Evolutionary conservation across 805 yeast genomes (phyloP).

Genomic region (Cyberlindnera subsufficiens): DNA sequence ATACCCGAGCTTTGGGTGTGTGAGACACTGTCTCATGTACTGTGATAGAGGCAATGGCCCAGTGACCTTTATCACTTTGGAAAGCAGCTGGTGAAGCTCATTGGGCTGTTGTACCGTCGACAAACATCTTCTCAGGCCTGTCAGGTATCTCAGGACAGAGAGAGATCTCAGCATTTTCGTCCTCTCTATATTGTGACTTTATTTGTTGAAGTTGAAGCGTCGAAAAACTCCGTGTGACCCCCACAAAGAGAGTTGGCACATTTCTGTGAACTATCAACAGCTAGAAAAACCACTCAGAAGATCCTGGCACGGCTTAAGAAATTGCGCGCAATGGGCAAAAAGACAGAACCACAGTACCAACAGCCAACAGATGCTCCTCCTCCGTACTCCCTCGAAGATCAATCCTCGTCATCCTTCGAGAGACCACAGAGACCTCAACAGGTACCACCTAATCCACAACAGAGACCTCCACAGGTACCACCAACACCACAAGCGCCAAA

Average conservation of each 20-base stretch:
- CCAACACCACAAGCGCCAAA: constrained; percentile 1
- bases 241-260: no score
- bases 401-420: not conserved
- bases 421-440: not conserved
- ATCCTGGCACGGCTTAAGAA: no score
- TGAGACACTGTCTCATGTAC: constrained; percentile 76
- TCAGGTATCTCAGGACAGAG: no score
- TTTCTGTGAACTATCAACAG: no score
- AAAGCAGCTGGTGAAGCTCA: constrained; percentile 17
- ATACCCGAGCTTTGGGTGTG: constrained; percentile 73
- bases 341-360: not conserved
- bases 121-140: no score
- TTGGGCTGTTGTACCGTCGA: not conserved
- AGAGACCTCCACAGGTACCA: constrained; percentile 1
- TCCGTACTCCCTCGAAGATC: constrained; percentile 3
- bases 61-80: constrained; percentile 37
- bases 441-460: constrained; percentile 1
- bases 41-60: constrained; percentile 74
- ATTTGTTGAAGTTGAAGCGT: no score
- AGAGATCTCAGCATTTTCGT: no score
- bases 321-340: not conserved
- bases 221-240: no score
- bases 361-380: constrained; percentile 6
- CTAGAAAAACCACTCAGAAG: no score
- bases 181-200: no score